Percentiles rank a stretch among this genome's conserved stretches.
phyloP scores from a whole-genome alignment of 208 protist genomes.

The Trypanosoma cruzi region DNA sequence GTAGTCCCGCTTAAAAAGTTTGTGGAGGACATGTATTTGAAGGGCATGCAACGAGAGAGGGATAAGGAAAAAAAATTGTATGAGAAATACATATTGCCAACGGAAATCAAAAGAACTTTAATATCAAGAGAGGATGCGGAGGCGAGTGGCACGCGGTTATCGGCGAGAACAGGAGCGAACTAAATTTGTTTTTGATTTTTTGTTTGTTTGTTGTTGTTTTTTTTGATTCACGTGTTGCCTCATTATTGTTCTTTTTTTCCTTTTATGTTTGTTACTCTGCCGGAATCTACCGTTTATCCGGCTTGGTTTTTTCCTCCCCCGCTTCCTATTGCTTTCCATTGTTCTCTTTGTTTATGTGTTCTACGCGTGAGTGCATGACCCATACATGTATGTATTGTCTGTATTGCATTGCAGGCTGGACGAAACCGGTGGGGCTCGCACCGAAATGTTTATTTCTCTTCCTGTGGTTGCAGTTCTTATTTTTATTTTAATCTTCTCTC shows the following conservation, averaged over 20 bases:
- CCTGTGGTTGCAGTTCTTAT: constrained; percentile 3
- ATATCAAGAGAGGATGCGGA: constrained; percentile 32
- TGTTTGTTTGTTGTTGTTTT: neutral
- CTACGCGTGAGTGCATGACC: too few relatives aligned
- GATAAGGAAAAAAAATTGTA: constrained; percentile 71
- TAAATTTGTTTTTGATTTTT: neutral
- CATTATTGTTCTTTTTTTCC: neutral
- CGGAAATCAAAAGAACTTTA: constrained; percentile 47
- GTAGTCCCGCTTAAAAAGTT: constrained; percentile 51
- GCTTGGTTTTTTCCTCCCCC: too few relatives aligned
- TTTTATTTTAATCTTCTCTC: constrained; percentile 20
- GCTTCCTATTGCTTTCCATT: too few relatives aligned
- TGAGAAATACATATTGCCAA: constrained; percentile 74
- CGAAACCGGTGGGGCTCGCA: neutral
- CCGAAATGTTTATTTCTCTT: neutral
- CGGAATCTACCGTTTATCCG: too few relatives aligned
- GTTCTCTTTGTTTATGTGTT: too few relatives aligned
- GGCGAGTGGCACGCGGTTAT: constrained; percentile 17
- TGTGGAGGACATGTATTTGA: constrained; percentile 79
- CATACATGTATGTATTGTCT: too few relatives aligned
- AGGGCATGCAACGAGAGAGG: constrained; percentile 59
- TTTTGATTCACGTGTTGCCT: neutral
- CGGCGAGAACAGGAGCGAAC: neutral
- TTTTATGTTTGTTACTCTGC: neutral
- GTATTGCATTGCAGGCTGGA: neutral